A percentile compares a stretch with the other conserved stretches of the same genome.
Evolutionary conservation across 2,329 filamentous ascomycete species (phyloP).

Genomic region (Conoideocrella luteorostrata): DNA sequence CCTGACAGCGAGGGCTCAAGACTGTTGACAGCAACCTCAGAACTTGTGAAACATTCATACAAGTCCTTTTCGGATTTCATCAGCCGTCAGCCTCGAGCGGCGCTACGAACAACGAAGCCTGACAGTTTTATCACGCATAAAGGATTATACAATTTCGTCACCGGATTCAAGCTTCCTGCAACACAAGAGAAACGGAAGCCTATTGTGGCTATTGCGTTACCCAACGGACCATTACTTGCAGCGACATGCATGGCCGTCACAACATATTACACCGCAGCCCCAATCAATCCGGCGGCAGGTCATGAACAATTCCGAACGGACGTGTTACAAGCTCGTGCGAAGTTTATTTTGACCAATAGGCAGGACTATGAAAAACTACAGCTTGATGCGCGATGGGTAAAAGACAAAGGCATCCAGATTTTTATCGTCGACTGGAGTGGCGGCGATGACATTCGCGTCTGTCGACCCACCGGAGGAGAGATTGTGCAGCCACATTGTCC

Average conservation of each 20-base stretch:
- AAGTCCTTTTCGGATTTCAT: slow-evolving; percentile 33
- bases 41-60: slow-evolving; percentile 24
- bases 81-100: slow-evolving; percentile 17
- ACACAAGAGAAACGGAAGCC: slow-evolving; percentile 24
- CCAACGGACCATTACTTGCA: slow-evolving; percentile 48
- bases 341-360: slow-evolving; percentile 37
- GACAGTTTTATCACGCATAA: slow-evolving; percentile 24
- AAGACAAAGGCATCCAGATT: slow-evolving; percentile 28
- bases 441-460: slow-evolving; percentile 29
- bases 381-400: slow-evolving; percentile 24
- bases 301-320: slow-evolving; percentile 45
- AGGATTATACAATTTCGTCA: slow-evolving; percentile 25
- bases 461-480: slow-evolving; percentile 13
- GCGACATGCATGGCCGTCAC: slow-evolving; percentile 41
- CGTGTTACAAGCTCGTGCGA: slow-evolving; percentile 39
- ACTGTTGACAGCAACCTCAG: slow-evolving; percentile 15
- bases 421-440: slow-evolving; percentile 31
- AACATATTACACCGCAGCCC: slow-evolving; percentile 45
- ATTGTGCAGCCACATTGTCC: slow-evolving; percentile 3
- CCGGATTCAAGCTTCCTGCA: slow-evolving; percentile 25
- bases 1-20: slow-evolving; percentile 9
- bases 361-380: slow-evolving; percentile 33
- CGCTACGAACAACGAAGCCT: slow-evolving; percentile 20
- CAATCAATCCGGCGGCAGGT: slow-evolving; percentile 43
- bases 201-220: slow-evolving; percentile 43